Evolutionary conservation across 2,329 filamentous ascomycete genomes (phyloP).

Genomic region (Pseudocercospora eumusae): DNA sequence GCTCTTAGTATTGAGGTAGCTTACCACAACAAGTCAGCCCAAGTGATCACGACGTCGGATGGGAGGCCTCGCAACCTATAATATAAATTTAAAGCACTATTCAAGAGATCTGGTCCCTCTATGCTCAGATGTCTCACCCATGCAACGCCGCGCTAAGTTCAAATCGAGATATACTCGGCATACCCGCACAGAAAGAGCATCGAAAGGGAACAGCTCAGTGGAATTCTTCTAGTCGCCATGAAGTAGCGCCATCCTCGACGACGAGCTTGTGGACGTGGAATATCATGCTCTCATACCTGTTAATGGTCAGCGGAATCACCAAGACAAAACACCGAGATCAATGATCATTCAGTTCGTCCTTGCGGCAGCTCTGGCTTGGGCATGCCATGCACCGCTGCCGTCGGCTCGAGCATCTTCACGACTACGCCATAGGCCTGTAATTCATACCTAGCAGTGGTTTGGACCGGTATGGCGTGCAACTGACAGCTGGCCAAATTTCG

Average conservation of each 20-base stretch:
- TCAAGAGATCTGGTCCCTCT: background rate
- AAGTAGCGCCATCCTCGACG: constrained; percentile 64
- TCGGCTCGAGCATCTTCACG: constrained; percentile 62
- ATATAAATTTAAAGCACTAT: background rate
- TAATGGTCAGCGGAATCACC: background rate
- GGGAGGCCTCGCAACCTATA: background rate
- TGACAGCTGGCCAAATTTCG: constrained; percentile 75
- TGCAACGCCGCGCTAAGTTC: background rate
- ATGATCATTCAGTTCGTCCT: constrained; percentile 44
- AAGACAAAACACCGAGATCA: background rate
- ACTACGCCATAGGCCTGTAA: constrained; percentile 66
- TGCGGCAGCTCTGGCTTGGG: constrained; percentile 53
- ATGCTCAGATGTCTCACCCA: background rate
- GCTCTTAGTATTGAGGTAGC: background rate
- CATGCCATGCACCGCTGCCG: constrained; percentile 59
- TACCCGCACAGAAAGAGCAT: background rate
- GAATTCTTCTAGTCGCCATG: constrained; percentile 52
- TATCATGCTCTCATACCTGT: constrained; percentile 44
- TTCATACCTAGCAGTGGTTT: constrained; percentile 33
- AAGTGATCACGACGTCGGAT: background rate
- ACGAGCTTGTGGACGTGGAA: constrained; percentile 54
- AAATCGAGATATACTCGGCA: background rate
- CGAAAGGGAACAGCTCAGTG: background rate
- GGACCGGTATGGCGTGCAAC: constrained; percentile 14
- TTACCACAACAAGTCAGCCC: background rate